Conservation (phyloP, 345 rosid genomes). For the Crucihimalaya himalaica region DNA sequence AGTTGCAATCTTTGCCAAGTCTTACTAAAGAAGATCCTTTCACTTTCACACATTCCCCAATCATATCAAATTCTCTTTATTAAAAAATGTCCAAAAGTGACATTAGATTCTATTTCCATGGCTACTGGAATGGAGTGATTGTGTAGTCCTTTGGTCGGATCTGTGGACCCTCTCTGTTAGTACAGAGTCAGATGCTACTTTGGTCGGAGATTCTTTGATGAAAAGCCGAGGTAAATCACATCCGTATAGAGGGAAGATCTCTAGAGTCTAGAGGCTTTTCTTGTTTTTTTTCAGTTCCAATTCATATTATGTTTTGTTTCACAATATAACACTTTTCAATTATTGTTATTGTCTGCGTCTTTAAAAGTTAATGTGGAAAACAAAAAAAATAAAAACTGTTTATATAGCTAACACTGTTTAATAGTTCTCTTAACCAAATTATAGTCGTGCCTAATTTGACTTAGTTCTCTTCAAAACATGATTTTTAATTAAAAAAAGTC, state of each 20-base stretch:
- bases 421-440: too few species aligned
- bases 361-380: neutral
- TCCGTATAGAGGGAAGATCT: neutral
- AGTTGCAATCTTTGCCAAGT: slow-evolving; percentile 90
- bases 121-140: neutral
- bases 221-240: neutral
- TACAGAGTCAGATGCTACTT: neutral
- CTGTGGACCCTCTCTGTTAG: neutral
- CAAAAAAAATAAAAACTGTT: neutral
- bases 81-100: neutral
- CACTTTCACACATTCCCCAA: neutral
- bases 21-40: slow-evolving; percentile 47
- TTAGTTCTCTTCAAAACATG: too few species aligned
- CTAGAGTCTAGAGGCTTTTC: neutral
- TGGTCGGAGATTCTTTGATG: slow-evolving; percentile 11
- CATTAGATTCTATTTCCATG: neutral
- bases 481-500: too few species aligned
- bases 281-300: neutral
- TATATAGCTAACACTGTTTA: too few species aligned
- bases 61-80: neutral
- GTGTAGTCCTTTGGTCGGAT: neutral
- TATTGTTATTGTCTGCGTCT: neutral
- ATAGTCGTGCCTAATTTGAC: too few species aligned
- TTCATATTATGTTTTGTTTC: neutral
- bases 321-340: neutral